These are phyloP conservation scores for Pythium sukuiense DNA, from an alignment of 352 stramenopile species.

Conservation along the genomic window DNA sequence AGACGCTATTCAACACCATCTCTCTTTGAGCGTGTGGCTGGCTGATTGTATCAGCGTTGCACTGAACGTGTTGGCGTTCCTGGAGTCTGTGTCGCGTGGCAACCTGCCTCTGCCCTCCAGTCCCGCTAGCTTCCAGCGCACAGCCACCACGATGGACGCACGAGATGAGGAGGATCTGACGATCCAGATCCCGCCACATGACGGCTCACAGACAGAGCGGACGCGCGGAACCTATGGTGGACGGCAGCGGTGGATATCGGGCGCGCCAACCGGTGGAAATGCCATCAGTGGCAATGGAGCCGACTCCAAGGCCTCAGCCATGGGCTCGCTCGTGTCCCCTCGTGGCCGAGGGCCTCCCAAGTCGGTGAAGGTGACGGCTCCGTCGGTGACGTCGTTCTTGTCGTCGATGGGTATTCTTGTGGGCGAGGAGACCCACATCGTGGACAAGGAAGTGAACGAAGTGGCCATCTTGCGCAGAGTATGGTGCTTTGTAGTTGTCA, in stretches of 20 bases:
- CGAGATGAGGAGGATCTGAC: constrained; percentile 67
- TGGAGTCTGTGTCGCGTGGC: neutral
- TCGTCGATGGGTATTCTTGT: constrained; percentile 71
- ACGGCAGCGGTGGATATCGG: constrained; percentile 71
- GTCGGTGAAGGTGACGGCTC: constrained; percentile 53
- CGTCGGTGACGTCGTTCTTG: constrained; percentile 71
- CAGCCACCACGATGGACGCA: constrained; percentile 23
- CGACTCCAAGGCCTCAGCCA: constrained; percentile 41
- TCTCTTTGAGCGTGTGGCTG: neutral
- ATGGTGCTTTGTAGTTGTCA: neutral
- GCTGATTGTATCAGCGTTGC: neutral
- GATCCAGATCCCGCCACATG: constrained; percentile 66
- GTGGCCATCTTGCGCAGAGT: constrained; percentile 63
- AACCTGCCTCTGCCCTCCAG: neutral
- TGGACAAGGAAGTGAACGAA: constrained; percentile 81
- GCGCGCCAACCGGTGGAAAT: constrained; percentile 10
- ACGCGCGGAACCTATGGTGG: constrained; percentile 68
- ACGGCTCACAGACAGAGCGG: constrained; percentile 74
- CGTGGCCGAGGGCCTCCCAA: constrained; percentile 25
- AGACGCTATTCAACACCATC: neutral
- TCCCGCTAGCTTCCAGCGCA: neutral
- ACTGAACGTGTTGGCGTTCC: neutral
- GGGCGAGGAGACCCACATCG: constrained; percentile 75
- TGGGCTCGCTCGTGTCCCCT: constrained; percentile 43
- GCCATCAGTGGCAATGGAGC: constrained; percentile 16